phyloP scores from a whole-genome alignment of 192 early-diverging fungal genomes.

The Chytriomyces confervae region DNA sequence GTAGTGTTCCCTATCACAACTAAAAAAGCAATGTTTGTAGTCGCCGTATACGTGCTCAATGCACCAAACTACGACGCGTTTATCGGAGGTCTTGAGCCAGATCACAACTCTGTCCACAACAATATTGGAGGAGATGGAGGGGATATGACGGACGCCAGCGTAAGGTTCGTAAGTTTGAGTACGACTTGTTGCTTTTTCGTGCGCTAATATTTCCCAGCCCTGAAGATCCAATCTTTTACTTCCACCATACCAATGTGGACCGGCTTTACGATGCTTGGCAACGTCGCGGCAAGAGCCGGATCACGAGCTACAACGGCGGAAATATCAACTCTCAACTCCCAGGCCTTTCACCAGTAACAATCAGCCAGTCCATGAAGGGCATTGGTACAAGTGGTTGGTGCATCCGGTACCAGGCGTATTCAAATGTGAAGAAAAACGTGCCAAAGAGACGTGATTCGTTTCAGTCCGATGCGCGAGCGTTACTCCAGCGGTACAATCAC shows the following conservation, averaged over 20 bases:
- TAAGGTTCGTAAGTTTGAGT: neutral
- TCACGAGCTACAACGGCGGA: neutral
- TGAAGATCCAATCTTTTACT: too few species aligned
- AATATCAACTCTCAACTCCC: neutral
- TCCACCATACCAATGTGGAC: too few species aligned
- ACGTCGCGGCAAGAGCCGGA: neutral
- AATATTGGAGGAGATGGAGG: conserved; percentile 1
- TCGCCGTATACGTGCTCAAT: neutral
- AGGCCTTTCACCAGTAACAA: neutral
- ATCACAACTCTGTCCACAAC: conserved; percentile 3
- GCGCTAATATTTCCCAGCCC: conserved; percentile 16
- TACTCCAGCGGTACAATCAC: too few species aligned
- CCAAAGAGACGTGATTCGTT: too few species aligned
- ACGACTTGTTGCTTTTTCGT: conserved; percentile 32
- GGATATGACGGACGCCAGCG: neutral
- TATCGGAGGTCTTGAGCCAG: neutral
- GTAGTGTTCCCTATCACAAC: too few species aligned
- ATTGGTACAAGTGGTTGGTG: neutral
- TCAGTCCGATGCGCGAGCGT: too few species aligned
- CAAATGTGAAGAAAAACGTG: too few species aligned
- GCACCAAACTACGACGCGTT: neutral
- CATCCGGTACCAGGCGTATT: conserved; percentile 16
- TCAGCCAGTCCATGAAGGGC: neutral
- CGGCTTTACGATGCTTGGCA: conserved; percentile 4
- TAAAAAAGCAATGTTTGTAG: too few species aligned